Percentiles rank a stretch among this genome's conserved stretches.
phyloP scores from a whole-genome alignment of 2,329 filamentous ascomycete genomes.

The Raffaelea arxii region DNA sequence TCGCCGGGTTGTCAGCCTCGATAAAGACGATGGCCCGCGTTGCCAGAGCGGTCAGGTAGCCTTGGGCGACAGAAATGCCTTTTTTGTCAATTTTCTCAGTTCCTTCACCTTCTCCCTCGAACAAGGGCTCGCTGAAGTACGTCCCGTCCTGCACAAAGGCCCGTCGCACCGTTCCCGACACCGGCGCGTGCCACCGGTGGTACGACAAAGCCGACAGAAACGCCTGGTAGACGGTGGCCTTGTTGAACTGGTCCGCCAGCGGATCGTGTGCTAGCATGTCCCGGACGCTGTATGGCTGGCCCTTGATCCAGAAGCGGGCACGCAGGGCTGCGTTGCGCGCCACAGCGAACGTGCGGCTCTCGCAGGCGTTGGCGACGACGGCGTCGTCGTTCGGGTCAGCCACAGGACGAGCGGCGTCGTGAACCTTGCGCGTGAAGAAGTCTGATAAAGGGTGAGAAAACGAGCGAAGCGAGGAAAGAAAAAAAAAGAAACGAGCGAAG shows the following conservation, averaged over 20 bases:
- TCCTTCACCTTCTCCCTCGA: constrained; percentile 19
- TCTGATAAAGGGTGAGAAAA: constrained; percentile 7
- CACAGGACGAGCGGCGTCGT: constrained; percentile 45
- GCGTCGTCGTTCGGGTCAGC: constrained; percentile 42
- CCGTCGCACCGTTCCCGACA: constrained; percentile 49
- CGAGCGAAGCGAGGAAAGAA: background rate
- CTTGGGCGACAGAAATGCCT: constrained; percentile 45
- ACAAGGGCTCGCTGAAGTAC: constrained; percentile 53
- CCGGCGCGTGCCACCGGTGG: constrained; percentile 64
- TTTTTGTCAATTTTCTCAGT: constrained; percentile 25
- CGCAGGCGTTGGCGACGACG: constrained; percentile 54
- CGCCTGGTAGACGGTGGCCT: constrained; percentile 61
- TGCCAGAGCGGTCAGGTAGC: constrained; percentile 58
- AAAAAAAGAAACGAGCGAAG: background rate
- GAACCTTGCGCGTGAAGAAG: constrained; percentile 56
- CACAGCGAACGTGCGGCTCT: constrained; percentile 49
- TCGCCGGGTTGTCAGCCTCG: constrained; percentile 55
- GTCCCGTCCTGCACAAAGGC: constrained; percentile 52
- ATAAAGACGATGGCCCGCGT: constrained; percentile 62
- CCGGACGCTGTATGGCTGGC: constrained; percentile 54
- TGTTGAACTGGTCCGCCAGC: constrained; percentile 43
- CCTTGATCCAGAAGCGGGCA: constrained; percentile 60
- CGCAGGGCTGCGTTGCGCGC: constrained; percentile 39
- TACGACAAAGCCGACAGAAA: constrained; percentile 59
- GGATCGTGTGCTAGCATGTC: constrained; percentile 54